phyloP scores from a whole-genome alignment of 148 eudicot species.

The Arctostaphylos glauca region DNA sequence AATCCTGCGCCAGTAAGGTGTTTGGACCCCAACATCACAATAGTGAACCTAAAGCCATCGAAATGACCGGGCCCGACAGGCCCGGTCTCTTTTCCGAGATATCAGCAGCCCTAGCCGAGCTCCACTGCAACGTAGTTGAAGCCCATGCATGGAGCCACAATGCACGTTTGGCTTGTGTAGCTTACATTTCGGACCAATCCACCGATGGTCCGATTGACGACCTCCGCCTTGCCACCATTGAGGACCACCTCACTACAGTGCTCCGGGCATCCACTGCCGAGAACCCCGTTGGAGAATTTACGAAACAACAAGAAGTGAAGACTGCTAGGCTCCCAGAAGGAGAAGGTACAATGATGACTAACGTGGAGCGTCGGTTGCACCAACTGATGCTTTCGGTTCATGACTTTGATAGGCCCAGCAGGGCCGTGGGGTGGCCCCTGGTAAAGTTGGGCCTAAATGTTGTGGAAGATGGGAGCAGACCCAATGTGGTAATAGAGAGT shows the following conservation, averaged over 20 bases:
- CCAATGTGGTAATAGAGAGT: constrained; percentile 39
- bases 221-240: constrained; percentile 51
- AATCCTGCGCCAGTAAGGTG: not conserved
- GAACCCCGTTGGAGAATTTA: not conserved
- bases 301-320: constrained; percentile 43
- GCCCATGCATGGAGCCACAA: constrained; percentile 86
- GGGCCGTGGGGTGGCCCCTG: constrained; percentile 20
- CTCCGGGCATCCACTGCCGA: constrained; percentile 31
- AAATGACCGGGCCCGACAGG: constrained; percentile 61
- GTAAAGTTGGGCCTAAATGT: constrained; percentile 7
- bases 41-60: constrained; percentile 51
- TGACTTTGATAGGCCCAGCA: constrained; percentile 54
- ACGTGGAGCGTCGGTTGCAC: constrained; percentile 60
- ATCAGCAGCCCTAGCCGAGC: constrained; percentile 63
- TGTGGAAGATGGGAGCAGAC: constrained; percentile 22
- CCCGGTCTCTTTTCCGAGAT: constrained; percentile 77
- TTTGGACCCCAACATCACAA: not conserved
- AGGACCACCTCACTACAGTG: constrained; percentile 53
- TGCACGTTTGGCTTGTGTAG: constrained; percentile 63
- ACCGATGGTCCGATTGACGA: constrained; percentile 36
- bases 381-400: constrained; percentile 59
- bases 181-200: constrained; percentile 52
- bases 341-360: constrained; percentile 38
- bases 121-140: constrained; percentile 58
- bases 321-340: constrained; percentile 35